These are phyloP conservation scores for Candida morakotiae DNA, from an alignment of 805 yeast genomes.

Conservation along the genomic window DNA sequence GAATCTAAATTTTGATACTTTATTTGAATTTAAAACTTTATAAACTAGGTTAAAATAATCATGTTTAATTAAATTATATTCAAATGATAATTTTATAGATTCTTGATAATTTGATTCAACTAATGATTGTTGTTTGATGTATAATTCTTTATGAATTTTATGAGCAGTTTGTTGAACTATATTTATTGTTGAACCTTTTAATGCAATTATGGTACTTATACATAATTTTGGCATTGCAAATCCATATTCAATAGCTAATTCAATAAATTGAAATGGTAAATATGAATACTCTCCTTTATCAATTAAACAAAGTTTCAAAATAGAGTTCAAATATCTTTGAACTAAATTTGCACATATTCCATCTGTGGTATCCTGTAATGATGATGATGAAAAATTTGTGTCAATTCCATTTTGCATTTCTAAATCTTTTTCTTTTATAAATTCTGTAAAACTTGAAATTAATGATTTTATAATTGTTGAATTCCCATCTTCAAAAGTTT, in stretches of 20 bases:
- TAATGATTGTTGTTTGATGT: constrained; percentile 66
- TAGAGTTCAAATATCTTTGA: constrained; percentile 52
- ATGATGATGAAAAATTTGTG: background rate
- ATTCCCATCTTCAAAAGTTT: constrained; percentile 29
- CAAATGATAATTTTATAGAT: constrained; percentile 55
- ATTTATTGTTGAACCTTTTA: constrained; percentile 50
- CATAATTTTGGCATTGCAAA: constrained; percentile 72
- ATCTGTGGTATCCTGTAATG: constrained; percentile 44
- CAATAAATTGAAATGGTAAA: constrained; percentile 52
- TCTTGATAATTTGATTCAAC: constrained; percentile 62
- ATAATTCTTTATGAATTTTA: constrained; percentile 50
- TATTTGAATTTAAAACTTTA: constrained; percentile 31
- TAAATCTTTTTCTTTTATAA: constrained; percentile 54
- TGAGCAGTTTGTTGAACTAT: constrained; percentile 46
- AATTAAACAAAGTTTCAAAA: constrained; percentile 46
- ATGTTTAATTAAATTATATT: constrained; percentile 31
- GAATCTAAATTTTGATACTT: constrained; percentile 40
- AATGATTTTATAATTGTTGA: constrained; percentile 46
- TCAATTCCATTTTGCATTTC: constrained; percentile 21
- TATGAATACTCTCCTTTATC: constrained; percentile 45
- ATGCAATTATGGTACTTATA: constrained; percentile 65
- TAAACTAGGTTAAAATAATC: constrained; percentile 22
- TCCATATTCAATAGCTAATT: constrained; percentile 57
- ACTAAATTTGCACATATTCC: constrained; percentile 72
- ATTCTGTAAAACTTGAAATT: constrained; percentile 53